Evolutionary conservation across 768 basidiomycete species (phyloP), one percentile per base, ranked within the genome.

Genomic region (Psilocybe sp.): DNA sequence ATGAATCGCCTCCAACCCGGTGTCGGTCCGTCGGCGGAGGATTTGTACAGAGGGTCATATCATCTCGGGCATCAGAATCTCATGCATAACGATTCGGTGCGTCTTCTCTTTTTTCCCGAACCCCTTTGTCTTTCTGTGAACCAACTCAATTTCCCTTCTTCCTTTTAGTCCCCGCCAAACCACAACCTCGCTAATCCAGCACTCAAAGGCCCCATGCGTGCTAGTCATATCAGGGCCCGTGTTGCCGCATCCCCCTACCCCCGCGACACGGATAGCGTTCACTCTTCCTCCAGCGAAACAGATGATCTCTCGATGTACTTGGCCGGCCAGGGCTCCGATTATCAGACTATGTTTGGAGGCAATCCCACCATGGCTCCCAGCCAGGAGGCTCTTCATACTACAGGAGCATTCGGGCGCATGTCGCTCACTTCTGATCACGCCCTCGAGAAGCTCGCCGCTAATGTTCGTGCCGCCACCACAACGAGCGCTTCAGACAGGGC

Each of bases 401-500:
- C 84, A n/a, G 85, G 81, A 37, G 81, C 84, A 32, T 90, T 90
- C 65, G 85, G 85, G 37, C 73, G 89, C 54, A 86, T 91, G 85
- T 77, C 84, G 15, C 68, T 92, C 65, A 81, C 76, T 56, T 77
- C 83, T 40, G 91, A 92, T 70, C 85, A 89, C 55, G 81, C 80
- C 5, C 76, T 93, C 48, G 90, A 92, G 70, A 91, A 92, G 71
- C 75, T 92, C 49, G 91, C 92, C 3, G 86, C 84, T 38, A 92
- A 90, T 59, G 89, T 92, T 33, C 83, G 91, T 44, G 86, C 87
- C 39, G 92, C 92, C 11, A 93, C 91, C 2, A 94, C 91, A 7
- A 92, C 91, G 35, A 92, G 88, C 61, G 91, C 92, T 44, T 92
- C 91, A 10, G 92, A 94, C 67, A 73, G 92, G 61, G 91, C 92